Base-by-base conservation (phyloP, 164 flowering plant species). In the Hamamelis virginiana region DNA sequence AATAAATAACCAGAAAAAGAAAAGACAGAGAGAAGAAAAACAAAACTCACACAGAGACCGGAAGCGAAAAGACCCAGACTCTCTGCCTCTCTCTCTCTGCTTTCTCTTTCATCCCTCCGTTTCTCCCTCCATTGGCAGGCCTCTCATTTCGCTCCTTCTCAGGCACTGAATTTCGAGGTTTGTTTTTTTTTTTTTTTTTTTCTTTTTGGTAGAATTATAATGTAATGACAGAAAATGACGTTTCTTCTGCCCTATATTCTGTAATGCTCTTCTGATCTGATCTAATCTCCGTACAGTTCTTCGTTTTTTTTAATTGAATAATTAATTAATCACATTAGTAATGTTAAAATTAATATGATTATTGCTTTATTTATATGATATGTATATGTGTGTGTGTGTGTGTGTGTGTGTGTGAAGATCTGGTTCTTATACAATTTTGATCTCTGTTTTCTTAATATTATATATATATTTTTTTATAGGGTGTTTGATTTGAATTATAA, bases 211-310 rank as follows among this genome's bases (percentile, higher is more conserved):
- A 11, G 45, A 25, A 28, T 64, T 38, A 9, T 19, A 55, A 55
- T 55, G 59, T 44, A 18, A 23, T 60, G 62, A 66, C 66, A 53
- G 19, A 65, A 65, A 57, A 70, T 23, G 71, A 71, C 71, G 62
- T 66, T 67, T 76, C 22, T 72, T 48, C 48, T 67, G 72, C 72
- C 76, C 76, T 70, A 73, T 67, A 61, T 62, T 77, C 73, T 72
- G 68, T 46, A 53, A 43, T 50, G 62, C 62, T 52, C 41, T 55
- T 46, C 16, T 15, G 13, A 28, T 68, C 69, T 69, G 83, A 80
- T 82, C 82, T 46, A 82, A 76, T 82, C 82, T 78, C 68, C 64
- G 63, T 64, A 46, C 66, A 65, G 23, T 33, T 55, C 13, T 25
- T 13, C 45, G n/a, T 44, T 53, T 62, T 63, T 15, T 44, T 13